Conservation (phyloP, 2,329 filamentous ascomycete genomes). For the Drechslera avenae region DNA sequence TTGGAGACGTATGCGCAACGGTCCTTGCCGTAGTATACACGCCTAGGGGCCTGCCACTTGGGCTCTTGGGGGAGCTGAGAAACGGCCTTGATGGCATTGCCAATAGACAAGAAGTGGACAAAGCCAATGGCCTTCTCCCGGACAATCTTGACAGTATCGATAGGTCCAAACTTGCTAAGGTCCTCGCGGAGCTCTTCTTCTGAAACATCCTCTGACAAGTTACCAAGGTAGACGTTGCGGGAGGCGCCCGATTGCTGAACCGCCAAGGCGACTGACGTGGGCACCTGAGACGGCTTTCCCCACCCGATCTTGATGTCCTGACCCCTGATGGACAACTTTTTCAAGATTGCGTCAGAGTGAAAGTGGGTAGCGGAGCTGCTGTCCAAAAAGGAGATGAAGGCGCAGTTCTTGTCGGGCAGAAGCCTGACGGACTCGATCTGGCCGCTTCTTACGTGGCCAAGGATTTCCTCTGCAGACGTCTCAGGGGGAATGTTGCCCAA, state of each 20-base stretch:
- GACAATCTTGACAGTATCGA: conserved; percentile 97
- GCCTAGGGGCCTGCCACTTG: conserved; percentile 94
- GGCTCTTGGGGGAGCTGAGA: conserved; percentile 93
- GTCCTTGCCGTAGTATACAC: conserved; percentile 99
- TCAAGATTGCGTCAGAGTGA: conserved; percentile 98
- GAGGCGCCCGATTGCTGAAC: conserved; percentile 98
- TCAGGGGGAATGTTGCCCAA: conserved; percentile 98
- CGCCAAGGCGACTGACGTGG: conserved; percentile 93
- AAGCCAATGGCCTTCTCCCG: conserved; percentile 98
- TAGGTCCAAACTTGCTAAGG: conserved; percentile 91
- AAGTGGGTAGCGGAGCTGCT: conserved; percentile 98
- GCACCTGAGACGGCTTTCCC: conserved; percentile 98
- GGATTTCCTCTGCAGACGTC: conserved; percentile 93
- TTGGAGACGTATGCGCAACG: conserved; percentile 98
- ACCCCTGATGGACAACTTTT: conserved; percentile 97
- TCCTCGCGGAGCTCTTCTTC: conserved; percentile 95
- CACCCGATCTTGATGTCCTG: conserved; percentile 99
- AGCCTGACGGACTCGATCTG: conserved; percentile 99
- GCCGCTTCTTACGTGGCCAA: conserved; percentile 93
- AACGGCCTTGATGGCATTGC: conserved; percentile 97
- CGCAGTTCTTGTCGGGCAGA: conserved; percentile 98
- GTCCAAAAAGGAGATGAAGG: conserved; percentile 98
- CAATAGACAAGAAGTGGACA: conserved; percentile 95
- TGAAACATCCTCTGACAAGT: conserved; percentile 83
- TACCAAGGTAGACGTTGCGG: conserved; percentile 95